Percentiles rank a stretch among this genome's conserved stretches.
Evolutionary conservation across 495 filamentous ascomycete species (phyloP).

Genomic region (Tuber calosporum): DNA sequence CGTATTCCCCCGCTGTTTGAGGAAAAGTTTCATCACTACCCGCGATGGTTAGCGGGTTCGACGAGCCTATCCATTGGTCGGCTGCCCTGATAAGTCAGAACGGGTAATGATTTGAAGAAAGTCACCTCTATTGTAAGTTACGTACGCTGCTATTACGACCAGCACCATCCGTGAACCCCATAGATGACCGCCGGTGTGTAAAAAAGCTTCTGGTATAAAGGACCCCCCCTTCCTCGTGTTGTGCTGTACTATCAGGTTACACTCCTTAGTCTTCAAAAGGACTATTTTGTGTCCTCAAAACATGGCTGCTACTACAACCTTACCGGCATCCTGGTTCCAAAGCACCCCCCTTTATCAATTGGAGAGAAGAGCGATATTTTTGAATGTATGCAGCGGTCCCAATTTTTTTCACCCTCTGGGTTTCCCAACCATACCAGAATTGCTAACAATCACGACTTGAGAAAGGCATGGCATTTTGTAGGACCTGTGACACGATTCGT

Average conservation of each 20-base stretch:
- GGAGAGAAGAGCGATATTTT: slow-evolving; percentile 52
- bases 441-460: slow-evolving; percentile 16
- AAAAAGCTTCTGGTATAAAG: neutral
- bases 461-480: slow-evolving; percentile 57
- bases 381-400: slow-evolving; percentile 43
- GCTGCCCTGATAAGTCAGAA: neutral
- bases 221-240: neutral
- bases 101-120: neutral
- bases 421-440: slow-evolving; percentile 14
- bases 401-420: neutral
- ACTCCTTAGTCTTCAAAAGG: neutral
- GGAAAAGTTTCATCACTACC: neutral
- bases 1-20: neutral
- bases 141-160: neutral
- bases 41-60: neutral
- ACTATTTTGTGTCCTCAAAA: neutral
- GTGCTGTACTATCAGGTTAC: neutral
- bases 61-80: neutral
- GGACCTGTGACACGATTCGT: slow-evolving; percentile 55
- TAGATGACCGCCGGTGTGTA: neutral
- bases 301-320: slow-evolving; percentile 32
- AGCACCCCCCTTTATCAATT: slow-evolving; percentile 47
- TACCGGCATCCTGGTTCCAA: slow-evolving; percentile 47
- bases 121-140: neutral
- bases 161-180: neutral